Base-by-base conservation (phyloP, 1,284 basidiomycete genomes). In the Ustilago tritici region DNA sequence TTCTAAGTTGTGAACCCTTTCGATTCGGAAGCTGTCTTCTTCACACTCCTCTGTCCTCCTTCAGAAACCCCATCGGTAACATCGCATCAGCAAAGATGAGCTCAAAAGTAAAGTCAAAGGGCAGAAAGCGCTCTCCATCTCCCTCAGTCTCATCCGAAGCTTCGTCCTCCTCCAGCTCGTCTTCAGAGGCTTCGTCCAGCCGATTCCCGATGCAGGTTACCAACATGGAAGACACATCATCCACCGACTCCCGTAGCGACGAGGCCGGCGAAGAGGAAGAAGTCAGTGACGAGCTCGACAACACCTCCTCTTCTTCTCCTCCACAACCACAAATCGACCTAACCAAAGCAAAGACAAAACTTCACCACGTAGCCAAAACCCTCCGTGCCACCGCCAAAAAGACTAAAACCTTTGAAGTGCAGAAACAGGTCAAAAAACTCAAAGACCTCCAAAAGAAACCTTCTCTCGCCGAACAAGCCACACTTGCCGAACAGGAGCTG, bases 361-460 rank as follows among this genome's bases (percentile, higher is more conserved):
- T 77, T 10, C 90, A 92, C 83, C 92, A 93, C 79, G 89, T 89
- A 72, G 80, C 91, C 59, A 91, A 89, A 83, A 90, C 92, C 75
- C 88, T 92, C 19, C 88, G 88, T 65, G 92, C 91, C 79, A 90
- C 91, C 5, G 90, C 91, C 56, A 97, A 94, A 88, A 94, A 92
- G 85, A 91, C 92, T 9, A 93, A 91, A 85, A 88, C 90, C 0
- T 93, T 93, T 76, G 95, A 97, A 87, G 90, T 91, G 0, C 93
- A 93, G 86, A 93, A 92, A 82, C 87, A 92, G 15, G 90, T 95
- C 61, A 95, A 95, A 88, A 92, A 91, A 87, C 87, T 95, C 66
- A 95, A 93, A 87, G 89, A 89, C 56, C 85, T 92, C 64, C 88
- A 89, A 68, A 87, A 76, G 63, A 77, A 67, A 36, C 1, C 41